phyloP scores from a whole-genome alignment of 2,329 filamentous ascomycete species.

The Cladophialophora chaetospira region DNA sequence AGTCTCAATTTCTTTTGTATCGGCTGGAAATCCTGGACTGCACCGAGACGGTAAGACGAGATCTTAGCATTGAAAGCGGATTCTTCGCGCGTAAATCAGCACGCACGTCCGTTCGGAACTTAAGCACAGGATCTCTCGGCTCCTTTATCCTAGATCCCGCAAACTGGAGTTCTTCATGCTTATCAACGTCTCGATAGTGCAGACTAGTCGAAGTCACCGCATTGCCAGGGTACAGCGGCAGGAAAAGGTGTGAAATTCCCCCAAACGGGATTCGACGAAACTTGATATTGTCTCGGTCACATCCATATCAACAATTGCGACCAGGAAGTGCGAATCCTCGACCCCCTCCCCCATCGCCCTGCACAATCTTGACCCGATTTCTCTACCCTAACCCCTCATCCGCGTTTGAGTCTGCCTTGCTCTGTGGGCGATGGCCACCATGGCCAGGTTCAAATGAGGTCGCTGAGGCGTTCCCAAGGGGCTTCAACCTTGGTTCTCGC shows the following conservation, averaged over 20 bases:
- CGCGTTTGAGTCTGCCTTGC: constrained; percentile 7
- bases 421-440: not conserved
- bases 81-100: too few species aligned
- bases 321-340: not conserved
- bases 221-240: not conserved
- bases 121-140: too few species aligned
- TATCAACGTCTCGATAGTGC: not conserved
- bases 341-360: not conserved
- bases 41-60: too few species aligned
- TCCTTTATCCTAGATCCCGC: too few species aligned
- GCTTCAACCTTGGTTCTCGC: not conserved
- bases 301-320: not conserved
- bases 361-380: not conserved
- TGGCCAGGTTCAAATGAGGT: not conserved
- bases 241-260: not conserved
- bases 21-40: too few species aligned
- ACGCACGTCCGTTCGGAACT: too few species aligned
- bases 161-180: not conserved
- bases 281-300: constrained; percentile 2
- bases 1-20: not conserved
- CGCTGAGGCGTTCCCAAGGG: constrained; percentile 4
- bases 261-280: not conserved
- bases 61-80: too few species aligned
- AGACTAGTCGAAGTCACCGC: not conserved
- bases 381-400: not conserved